phyloP scores from a whole-genome alignment of 2,329 filamentous ascomycete genomes.

The Pseudogymnoascus destructans region DNA sequence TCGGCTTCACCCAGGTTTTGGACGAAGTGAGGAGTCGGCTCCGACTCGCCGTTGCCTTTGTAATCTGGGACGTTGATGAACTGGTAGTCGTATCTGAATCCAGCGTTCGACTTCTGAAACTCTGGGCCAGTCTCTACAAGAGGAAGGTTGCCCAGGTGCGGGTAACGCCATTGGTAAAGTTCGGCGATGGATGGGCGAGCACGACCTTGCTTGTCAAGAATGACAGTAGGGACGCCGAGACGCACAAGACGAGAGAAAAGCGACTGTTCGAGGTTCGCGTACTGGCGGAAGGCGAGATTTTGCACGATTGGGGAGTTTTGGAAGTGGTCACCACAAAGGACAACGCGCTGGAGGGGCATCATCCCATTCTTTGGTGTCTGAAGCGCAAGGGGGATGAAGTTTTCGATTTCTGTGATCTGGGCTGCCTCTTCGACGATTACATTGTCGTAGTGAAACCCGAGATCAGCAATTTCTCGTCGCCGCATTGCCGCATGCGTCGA shows the following conservation, averaged over 20 bases:
- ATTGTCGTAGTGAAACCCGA: slow-evolving; percentile 97
- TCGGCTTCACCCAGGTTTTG: slow-evolving; percentile 96
- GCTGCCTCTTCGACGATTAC: slow-evolving; percentile 98
- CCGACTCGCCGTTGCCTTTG: slow-evolving; percentile 75
- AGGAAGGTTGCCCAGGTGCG: slow-evolving; percentile 64
- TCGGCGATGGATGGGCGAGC: slow-evolving; percentile 75
- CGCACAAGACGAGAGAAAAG: slow-evolving; percentile 85
- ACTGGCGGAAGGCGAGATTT: slow-evolving; percentile 84
- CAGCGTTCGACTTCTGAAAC: slow-evolving; percentile 74
- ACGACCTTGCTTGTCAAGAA: slow-evolving; percentile 85
- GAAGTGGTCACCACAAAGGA: slow-evolving; percentile 87
- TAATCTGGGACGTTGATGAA: slow-evolving; percentile 95
- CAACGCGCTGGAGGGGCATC: slow-evolving; percentile 69
- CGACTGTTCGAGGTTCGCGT: slow-evolving; percentile 91
- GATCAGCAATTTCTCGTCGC: slow-evolving; percentile 70
- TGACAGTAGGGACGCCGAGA: slow-evolving; percentile 81
- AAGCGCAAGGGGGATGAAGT: slow-evolving; percentile 87
- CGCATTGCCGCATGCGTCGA: slow-evolving; percentile 95
- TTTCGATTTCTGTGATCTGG: slow-evolving; percentile 94
- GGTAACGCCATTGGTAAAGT: slow-evolving; percentile 90
- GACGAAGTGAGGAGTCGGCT: slow-evolving; percentile 87
- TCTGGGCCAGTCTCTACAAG: slow-evolving; percentile 55
- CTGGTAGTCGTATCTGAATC: slow-evolving; percentile 88
- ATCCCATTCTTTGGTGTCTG: slow-evolving; percentile 66
- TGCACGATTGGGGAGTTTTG: slow-evolving; percentile 96